Evolutionary conservation across 805 yeast genomes (phyloP).

Genomic region (Candida silvicultrix): DNA sequence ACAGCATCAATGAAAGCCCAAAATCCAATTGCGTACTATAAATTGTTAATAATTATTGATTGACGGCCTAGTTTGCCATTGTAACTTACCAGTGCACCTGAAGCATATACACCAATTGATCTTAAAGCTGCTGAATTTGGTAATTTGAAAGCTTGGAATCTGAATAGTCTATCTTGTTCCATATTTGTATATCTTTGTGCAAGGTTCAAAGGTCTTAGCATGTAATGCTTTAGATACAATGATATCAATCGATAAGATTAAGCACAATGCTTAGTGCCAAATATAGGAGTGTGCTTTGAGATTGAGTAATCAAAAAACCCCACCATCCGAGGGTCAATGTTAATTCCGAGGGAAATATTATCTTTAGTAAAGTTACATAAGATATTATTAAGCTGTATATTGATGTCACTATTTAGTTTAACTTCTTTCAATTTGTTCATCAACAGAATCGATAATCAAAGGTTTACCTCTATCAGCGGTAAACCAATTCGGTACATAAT

Average conservation of each 20-base stretch:
- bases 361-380: no score
- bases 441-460: slow-evolving; percentile 28
- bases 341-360: no score
- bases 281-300: no score
- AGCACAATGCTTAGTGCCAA: no score
- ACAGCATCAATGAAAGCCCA: slow-evolving; percentile 90
- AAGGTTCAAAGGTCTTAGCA: slow-evolving; percentile 1
- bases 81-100: slow-evolving; percentile 54
- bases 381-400: no score
- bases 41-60: neutral
- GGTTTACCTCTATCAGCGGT: slow-evolving; percentile 23
- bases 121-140: slow-evolving; percentile 70
- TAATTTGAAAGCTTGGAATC: slow-evolving; percentile 56
- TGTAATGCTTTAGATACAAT: no score
- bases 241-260: no score
- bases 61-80: no score
- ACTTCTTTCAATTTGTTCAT: slow-evolving; percentile 37
- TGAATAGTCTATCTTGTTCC: slow-evolving; percentile 50
- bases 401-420: no score
- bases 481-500: slow-evolving; percentile 42
- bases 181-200: slow-evolving; percentile 4
- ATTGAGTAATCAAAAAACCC: slow-evolving; percentile 8
- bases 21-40: slow-evolving; percentile 70
- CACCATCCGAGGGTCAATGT: no score
- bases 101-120: slow-evolving; percentile 67